Conservation (phyloP, 352 stramenopile genomes). For the Phytophthora pinifolia region DNA sequence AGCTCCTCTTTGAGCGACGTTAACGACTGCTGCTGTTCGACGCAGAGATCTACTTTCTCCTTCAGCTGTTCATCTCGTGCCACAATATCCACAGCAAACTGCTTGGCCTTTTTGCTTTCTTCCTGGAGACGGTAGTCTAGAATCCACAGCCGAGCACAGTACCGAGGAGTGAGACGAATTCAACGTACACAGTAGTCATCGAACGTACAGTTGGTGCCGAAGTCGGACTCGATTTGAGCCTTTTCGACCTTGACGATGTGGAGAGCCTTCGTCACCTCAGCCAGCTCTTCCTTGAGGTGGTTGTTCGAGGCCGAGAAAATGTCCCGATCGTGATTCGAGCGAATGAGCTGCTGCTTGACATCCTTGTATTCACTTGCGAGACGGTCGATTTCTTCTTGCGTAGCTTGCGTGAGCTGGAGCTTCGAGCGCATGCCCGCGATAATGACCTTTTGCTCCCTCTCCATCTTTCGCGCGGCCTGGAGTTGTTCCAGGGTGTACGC, state of each 20-base stretch:
- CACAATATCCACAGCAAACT: conserved; percentile 47
- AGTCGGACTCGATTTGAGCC: conserved; percentile 73
- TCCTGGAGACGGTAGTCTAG: conserved; percentile 62
- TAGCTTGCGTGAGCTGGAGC: conserved; percentile 62
- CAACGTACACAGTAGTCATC: no score
- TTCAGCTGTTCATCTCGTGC: conserved; percentile 41
- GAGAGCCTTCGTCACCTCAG: conserved; percentile 62
- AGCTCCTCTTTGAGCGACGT: conserved; percentile 67
- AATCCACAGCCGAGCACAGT: conserved; percentile 13
- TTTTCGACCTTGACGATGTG: conserved; percentile 68
- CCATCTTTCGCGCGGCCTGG: conserved; percentile 63
- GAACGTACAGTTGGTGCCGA: conserved; percentile 62
- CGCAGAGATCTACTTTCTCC: conserved; percentile 47
- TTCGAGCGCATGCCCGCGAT: conserved; percentile 68
- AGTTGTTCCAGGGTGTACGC: conserved; percentile 78
- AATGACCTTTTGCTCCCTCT: conserved; percentile 71
- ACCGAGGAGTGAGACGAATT: conserved; percentile 11
- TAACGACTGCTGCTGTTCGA: conserved; percentile 60
- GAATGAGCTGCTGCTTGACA: conserved; percentile 62
- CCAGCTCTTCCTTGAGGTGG: conserved; percentile 72
- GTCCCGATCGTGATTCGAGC: conserved; percentile 71
- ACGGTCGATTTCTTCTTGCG: conserved; percentile 65
- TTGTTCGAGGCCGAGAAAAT: conserved; percentile 80
- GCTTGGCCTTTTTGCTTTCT: conserved; percentile 60
- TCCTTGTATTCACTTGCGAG: conserved; percentile 64